Base-by-base conservation (phyloP, 306 rosid species). In the Carpinus fangiana region DNA sequence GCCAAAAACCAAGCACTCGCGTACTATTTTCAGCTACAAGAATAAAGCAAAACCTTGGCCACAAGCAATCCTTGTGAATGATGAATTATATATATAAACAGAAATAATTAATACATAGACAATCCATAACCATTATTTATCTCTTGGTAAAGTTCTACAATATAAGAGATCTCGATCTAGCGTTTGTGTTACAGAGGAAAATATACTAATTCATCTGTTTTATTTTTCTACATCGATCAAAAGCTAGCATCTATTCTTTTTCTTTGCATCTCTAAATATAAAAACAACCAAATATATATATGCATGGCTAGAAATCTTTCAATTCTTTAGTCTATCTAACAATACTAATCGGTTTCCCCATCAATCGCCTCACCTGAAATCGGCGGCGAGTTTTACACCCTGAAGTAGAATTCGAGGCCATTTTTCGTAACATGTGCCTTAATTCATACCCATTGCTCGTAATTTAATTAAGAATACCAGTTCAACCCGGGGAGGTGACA, bases 401-500 rank as follows among this genome's bases (percentile, higher is more conserved):
- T 73, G 80, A 71, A 82, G 80, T 67, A 82, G 82, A 75, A 71
- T 66, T 79, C 43, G 81, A 82, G 84, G 81, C 84, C 87, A 87
- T 78, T 80, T 41, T 79, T 70, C 80, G 45, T 82, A 81, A 76
- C 56, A 28, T 28, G 31, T 28, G 31, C 31, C 53, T 41, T 74
- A 80, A 66, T 78, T 71, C n/a, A n/a, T n/a, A n/a, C n/a, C n/a
- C n/a, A n/a, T n/a, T 23, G 26, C 26, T 23, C 26, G 26, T 23
- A 23, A 23, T 23, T 23, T 82, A 62, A 52, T 62, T 87, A 89
- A 75, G 92, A 74, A 79, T 84, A 90, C 98, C 98, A 94, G 74
- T 94, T 89, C 86, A 86, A 89, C 8, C 90, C 97, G 23, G 86
- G 79, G 45, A 88, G 82, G 65, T 84, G 90, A 56, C 81, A 86